Percentiles rank a stretch among this genome's conserved stretches.
These are phyloP conservation scores for Coemansia sp. DNA, from an alignment of 192 early-diverging fungal species.

Conservation along the genomic window DNA sequence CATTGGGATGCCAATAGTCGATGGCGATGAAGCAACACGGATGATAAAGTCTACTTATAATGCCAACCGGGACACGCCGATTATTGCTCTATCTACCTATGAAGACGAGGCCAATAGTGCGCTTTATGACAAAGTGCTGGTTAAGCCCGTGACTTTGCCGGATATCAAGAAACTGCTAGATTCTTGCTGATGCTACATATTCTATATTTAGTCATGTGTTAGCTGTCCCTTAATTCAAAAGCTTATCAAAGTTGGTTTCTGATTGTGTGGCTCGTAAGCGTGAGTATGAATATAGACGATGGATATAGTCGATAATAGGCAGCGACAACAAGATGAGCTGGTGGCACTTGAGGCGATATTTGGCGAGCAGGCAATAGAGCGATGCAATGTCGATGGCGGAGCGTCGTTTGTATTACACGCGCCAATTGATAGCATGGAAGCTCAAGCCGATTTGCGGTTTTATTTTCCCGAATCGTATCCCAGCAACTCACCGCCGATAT, in stretches of 20 bases:
- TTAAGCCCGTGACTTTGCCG: slow-evolving; percentile 31
- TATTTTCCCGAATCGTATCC: slow-evolving; percentile 49
- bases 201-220: too few relatives aligned
- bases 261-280: too few relatives aligned
- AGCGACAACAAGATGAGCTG: slow-evolving; percentile 52
- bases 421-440: slow-evolving; percentile 27
- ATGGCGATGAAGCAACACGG: slow-evolving; percentile 84
- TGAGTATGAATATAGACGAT: slow-evolving; percentile 1
- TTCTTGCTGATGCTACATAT: not conserved
- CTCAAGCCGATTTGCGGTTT: slow-evolving; percentile 32
- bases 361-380: slow-evolving; percentile 35
- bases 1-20: slow-evolving; percentile 91
- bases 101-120: slow-evolving; percentile 51
- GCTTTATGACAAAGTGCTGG: slow-evolving; percentile 37
- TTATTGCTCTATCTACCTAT: slow-evolving; percentile 80
- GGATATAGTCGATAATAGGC: slow-evolving; percentile 35
- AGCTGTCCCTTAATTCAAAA: too few relatives aligned
- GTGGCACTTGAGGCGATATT: slow-evolving; percentile 50
- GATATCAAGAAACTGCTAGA: slow-evolving; percentile 17
- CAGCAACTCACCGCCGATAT: slow-evolving; percentile 30
- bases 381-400: not conserved
- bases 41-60: slow-evolving; percentile 95
- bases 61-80: slow-evolving; percentile 78
- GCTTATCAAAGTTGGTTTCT: too few relatives aligned
- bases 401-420: slow-evolving; percentile 31